Conservation (phyloP, 805 yeast genomes). For the Spathaspora hagerdaliae region DNA sequence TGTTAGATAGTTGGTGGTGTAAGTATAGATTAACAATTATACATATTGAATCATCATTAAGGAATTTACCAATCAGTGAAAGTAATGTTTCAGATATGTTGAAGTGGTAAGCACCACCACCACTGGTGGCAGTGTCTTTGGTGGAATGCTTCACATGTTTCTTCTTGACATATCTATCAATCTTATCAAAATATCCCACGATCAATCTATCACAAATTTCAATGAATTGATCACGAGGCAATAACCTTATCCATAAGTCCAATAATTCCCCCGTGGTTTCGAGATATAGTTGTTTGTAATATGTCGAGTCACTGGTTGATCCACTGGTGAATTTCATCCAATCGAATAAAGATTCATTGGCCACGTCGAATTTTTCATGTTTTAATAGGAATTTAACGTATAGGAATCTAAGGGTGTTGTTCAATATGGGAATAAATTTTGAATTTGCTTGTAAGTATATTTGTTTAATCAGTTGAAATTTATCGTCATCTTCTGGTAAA, state of each 20-base stretch:
- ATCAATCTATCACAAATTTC: conserved; percentile 16
- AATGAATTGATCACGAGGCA: conserved; percentile 11
- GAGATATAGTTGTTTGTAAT: conserved; percentile 16
- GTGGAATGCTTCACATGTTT: background rate
- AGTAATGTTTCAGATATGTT: background rate
- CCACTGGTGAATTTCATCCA: conserved; percentile 23
- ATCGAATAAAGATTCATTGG: conserved; percentile 25
- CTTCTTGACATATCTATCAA: conserved; percentile 12
- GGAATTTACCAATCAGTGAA: conserved; percentile 20
- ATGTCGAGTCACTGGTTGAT: background rate
- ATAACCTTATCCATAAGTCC: conserved; percentile 7
- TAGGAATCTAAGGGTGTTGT: conserved; percentile 18
- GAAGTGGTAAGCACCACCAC: background rate
- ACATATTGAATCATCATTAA: conserved; percentile 41
- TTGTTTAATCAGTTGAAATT: conserved; percentile 28
- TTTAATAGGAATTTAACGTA: conserved; percentile 21
- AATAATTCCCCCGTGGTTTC: conserved; percentile 11
- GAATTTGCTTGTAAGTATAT: conserved; percentile 52
- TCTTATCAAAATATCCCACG: conserved; percentile 13
- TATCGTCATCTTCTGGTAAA: conserved; percentile 12
- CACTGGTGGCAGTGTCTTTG: background rate
- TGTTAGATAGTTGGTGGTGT: conserved; percentile 22
- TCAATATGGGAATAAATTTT: conserved; percentile 30
- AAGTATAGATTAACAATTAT: conserved; percentile 33
- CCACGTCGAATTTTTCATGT: conserved; percentile 13